Conservation (phyloP, 306 rosid genomes). For the Clitoria ternatea region DNA sequence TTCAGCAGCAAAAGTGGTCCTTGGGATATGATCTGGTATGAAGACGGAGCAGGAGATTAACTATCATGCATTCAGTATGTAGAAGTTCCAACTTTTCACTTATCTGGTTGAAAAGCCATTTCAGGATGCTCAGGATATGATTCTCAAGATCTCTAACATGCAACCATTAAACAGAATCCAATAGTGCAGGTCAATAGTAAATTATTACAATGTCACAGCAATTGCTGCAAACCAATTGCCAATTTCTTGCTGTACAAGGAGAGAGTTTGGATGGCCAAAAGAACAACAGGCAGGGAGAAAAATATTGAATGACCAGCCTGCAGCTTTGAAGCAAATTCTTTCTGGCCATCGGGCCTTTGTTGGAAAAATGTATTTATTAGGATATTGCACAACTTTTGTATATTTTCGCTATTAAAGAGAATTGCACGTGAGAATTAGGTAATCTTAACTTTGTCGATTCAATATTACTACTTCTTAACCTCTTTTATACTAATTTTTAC, state of each 20-base stretch:
- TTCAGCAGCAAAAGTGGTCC: conserved; percentile 79
- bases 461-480: background rate
- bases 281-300: conserved; percentile 10
- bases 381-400: background rate
- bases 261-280: conserved; percentile 2
- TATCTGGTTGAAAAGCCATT: background rate
- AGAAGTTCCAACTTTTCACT: conserved; percentile 2
- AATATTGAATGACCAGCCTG: background rate
- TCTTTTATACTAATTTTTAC: background rate
- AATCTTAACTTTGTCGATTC: background rate
- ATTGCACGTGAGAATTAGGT: background rate
- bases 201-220: background rate
- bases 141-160: conserved; percentile 13
- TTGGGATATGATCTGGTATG: conserved; percentile 65
- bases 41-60: conserved; percentile 46
- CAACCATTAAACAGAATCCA: background rate
- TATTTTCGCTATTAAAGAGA: conserved; percentile 12
- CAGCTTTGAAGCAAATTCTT: background rate
- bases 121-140: conserved; percentile 7
- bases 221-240: conserved; percentile 1
- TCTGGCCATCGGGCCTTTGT: background rate
- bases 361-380: conserved; percentile 1
- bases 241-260: conserved; percentile 11
- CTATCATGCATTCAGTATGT: conserved; percentile 11
- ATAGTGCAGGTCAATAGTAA: background rate